Conservation (phyloP, 306 rosid species). For the Fragaria iinumae region DNA sequence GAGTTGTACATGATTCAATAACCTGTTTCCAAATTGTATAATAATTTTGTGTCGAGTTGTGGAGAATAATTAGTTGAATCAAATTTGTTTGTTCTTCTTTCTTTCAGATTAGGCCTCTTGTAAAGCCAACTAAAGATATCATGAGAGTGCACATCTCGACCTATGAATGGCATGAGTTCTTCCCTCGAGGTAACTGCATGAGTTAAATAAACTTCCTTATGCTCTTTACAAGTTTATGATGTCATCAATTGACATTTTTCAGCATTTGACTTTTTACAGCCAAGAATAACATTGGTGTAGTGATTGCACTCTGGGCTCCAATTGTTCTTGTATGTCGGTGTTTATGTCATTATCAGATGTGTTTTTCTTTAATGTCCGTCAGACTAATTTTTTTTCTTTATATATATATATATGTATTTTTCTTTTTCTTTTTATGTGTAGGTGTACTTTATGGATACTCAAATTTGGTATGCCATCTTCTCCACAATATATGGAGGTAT, state of each 20-base stretch:
- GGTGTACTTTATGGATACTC: slow-evolving; percentile 99
- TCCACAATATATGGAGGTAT: slow-evolving; percentile 89
- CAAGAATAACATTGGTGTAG: slow-evolving; percentile 77
- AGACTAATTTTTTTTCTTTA: slow-evolving; percentile 9
- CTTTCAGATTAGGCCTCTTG: slow-evolving; percentile 89
- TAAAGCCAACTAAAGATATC: slow-evolving; percentile 75
- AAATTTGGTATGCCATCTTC: slow-evolving; percentile 97
- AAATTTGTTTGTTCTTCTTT: slow-evolving; percentile 21
- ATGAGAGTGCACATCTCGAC: slow-evolving; percentile 46
- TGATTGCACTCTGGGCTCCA: slow-evolving; percentile 89
- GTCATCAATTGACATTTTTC: slow-evolving; percentile 28
- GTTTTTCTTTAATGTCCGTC: slow-evolving; percentile 21
- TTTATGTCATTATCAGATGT: slow-evolving; percentile 15
- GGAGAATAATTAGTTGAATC: slow-evolving; percentile 16
- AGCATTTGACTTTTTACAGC: slow-evolving; percentile 53
- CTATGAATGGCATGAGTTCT: slow-evolving; percentile 91
- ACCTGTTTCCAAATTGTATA: slow-evolving; percentile 13
- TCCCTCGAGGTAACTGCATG: slow-evolving; percentile 70
- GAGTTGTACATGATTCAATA: not conserved
- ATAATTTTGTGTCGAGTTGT: slow-evolving; percentile 4
- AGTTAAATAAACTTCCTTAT: slow-evolving; percentile 9
- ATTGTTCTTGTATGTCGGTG: slow-evolving; percentile 72
- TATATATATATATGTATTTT: not conserved
- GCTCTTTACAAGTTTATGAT: slow-evolving; percentile 17
- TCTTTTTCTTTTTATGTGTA: slow-evolving; percentile 29